A percentile compares a stretch with the other conserved stretches of the same genome.
Conservation (phyloP, 768 basidiomycete genomes). For the Lactifluus echinatus region DNA sequence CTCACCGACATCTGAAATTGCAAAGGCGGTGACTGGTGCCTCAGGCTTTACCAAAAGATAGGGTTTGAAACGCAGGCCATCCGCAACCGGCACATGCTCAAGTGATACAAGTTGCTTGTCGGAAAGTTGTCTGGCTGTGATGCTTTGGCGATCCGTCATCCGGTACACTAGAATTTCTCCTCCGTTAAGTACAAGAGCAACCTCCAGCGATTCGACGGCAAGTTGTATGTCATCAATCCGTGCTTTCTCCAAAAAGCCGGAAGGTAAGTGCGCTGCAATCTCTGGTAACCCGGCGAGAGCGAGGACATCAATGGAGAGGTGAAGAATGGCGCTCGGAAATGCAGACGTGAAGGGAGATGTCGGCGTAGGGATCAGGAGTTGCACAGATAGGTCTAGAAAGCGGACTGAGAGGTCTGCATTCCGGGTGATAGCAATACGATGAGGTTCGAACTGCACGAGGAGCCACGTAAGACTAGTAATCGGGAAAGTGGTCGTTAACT, state of each 20-base stretch:
- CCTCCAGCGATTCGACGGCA: conserved; percentile 50
- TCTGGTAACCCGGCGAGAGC: conserved; percentile 22
- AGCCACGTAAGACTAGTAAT: background rate
- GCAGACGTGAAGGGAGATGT: conserved; percentile 46
- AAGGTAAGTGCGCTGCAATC: conserved; percentile 22
- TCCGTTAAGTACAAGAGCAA: conserved; percentile 41
- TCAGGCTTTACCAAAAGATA: conserved; percentile 47
- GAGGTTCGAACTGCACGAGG: conserved; percentile 43
- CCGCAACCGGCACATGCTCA: conserved; percentile 36
- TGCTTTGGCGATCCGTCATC: conserved; percentile 23
- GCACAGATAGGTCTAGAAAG: conserved; percentile 69
- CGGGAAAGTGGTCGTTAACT: conserved; percentile 14
- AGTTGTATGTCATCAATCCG: conserved; percentile 40
- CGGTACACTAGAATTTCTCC: conserved; percentile 52
- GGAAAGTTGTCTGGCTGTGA: conserved; percentile 19
- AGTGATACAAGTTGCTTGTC: conserved; percentile 49
- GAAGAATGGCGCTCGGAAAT: conserved; percentile 57
- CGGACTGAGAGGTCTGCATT: conserved; percentile 56
- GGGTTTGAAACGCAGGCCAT: conserved; percentile 45
- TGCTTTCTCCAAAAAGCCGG: conserved; percentile 24
- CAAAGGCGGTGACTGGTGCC: conserved; percentile 44
- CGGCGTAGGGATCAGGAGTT: conserved; percentile 43
- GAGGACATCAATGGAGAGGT: conserved; percentile 46
- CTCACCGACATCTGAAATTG: conserved; percentile 68
- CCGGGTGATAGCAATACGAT: conserved; percentile 54